phyloP scores from a whole-genome alignment of 495 filamentous ascomycete species.

The Penicillium fimorum region DNA sequence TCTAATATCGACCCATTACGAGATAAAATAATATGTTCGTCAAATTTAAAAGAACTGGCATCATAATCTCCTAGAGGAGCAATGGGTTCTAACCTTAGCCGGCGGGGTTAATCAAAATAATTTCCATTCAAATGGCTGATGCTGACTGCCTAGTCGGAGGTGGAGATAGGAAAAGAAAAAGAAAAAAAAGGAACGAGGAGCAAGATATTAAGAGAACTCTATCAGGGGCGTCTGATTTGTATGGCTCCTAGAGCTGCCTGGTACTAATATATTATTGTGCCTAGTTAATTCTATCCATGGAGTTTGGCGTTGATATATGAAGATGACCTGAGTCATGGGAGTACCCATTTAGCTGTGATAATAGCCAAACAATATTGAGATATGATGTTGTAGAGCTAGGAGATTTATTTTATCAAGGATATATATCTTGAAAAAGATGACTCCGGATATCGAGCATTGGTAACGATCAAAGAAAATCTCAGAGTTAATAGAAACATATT shows the following conservation, averaged over 20 bases:
- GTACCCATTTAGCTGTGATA: not conserved
- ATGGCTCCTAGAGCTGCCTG: not conserved
- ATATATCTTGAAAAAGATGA: not conserved
- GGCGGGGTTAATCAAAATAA: not conserved
- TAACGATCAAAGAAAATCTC: not conserved
- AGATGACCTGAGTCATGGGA: not conserved
- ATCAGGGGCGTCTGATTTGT: not conserved
- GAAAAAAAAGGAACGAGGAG: not conserved
- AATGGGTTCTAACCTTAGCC: not conserved
- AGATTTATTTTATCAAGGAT: not conserved
- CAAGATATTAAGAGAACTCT: not conserved
- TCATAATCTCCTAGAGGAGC: not conserved
- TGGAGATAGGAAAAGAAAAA: not conserved
- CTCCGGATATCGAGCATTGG: not conserved
- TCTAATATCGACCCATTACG: not conserved
- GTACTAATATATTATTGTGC: not conserved
- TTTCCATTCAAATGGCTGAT: not conserved
- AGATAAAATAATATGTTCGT: not conserved
- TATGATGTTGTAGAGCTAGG: not conserved
- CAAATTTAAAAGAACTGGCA: not conserved
- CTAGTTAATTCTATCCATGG: not conserved
- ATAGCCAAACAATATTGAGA: not conserved
- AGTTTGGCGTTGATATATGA: not conserved
- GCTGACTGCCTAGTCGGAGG: not conserved
- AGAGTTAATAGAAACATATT: not conserved